Evolutionary conservation across 2,329 filamentous ascomycete genomes (phyloP).

Genomic region (Penicillium sp.): DNA sequence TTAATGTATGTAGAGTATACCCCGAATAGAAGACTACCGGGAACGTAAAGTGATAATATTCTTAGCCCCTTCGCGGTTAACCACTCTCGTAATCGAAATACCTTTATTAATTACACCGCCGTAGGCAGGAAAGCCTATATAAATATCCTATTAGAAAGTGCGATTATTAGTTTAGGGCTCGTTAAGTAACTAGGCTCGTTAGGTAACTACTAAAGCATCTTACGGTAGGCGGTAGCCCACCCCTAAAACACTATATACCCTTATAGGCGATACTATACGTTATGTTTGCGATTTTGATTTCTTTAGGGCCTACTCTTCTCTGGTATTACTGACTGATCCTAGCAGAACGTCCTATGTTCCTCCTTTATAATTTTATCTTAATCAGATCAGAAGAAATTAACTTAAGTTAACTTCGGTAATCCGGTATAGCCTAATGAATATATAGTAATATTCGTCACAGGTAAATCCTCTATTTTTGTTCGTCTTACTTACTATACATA

Average conservation of each 20-base stretch:
- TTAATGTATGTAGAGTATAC: background rate
- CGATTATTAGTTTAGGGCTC: background rate
- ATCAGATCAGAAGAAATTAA: slow-evolving; percentile 4
- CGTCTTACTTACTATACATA: slow-evolving; percentile 1
- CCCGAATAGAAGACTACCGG: background rate
- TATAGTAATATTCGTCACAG: background rate
- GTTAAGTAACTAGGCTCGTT: background rate
- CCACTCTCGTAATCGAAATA: background rate
- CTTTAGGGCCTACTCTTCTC: background rate
- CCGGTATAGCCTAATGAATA: background rate
- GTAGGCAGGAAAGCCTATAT: slow-evolving; percentile 1
- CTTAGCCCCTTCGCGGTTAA: background rate
- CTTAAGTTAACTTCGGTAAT: background rate
- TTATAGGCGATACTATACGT: slow-evolving; percentile 1
- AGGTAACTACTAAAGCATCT: background rate
- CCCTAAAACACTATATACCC: background rate
- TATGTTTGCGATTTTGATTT: background rate
- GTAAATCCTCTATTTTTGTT: background rate
- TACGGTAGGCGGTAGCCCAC: background rate
- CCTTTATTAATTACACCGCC: background rate
- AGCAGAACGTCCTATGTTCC: slow-evolving; percentile 1
- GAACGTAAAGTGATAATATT: background rate
- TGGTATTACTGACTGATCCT: slow-evolving; percentile 3
- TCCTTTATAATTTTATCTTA: slow-evolving; percentile 1
- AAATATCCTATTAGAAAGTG: background rate